Conservation (phyloP, 1,284 basidiomycete species). For the Apiotrichum brassicae region DNA sequence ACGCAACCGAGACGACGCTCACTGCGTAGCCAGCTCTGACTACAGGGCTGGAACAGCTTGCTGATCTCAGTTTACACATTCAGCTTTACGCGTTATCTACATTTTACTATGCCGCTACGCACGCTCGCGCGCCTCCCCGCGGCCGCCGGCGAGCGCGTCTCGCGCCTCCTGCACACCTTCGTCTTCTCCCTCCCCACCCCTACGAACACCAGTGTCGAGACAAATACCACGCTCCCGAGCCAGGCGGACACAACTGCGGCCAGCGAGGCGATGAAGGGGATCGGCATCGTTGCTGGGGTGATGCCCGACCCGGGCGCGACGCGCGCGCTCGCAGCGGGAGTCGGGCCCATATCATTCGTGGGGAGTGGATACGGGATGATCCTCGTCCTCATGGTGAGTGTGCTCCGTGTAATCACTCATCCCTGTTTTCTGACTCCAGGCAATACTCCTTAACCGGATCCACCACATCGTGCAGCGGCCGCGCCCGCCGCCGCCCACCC, state of each 20-base stretch:
- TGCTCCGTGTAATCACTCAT: not conserved
- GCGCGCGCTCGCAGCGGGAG: constrained; percentile 26
- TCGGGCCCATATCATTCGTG: constrained; percentile 34
- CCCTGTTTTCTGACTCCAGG: constrained; percentile 19
- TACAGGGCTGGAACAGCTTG: too few relatives aligned
- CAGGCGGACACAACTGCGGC: not conserved
- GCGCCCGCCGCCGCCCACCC: constrained; percentile 19
- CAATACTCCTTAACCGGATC: constrained; percentile 42
- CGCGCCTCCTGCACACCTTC: constrained; percentile 31
- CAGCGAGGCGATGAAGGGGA: not conserved
- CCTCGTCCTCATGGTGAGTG: constrained; percentile 38
- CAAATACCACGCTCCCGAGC: not conserved
- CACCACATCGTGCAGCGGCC: constrained; percentile 40
- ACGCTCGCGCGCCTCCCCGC: constrained; percentile 39
- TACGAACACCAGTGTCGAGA: constrained; percentile 44
- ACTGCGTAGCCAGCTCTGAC: too few relatives aligned
- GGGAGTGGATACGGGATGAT: constrained; percentile 41
- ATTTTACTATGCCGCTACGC: constrained; percentile 29
- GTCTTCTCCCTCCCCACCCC: constrained; percentile 37
- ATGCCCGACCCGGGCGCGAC: constrained; percentile 59
- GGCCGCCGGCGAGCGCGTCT: constrained; percentile 19
- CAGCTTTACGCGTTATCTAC: not conserved
- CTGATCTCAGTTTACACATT: not conserved
- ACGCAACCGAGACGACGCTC: too few relatives aligned
- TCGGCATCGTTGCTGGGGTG: constrained; percentile 55